phyloP scores from a whole-genome alignment of 2,329 filamentous ascomycete genomes.

The Aspergillus glaucus region DNA sequence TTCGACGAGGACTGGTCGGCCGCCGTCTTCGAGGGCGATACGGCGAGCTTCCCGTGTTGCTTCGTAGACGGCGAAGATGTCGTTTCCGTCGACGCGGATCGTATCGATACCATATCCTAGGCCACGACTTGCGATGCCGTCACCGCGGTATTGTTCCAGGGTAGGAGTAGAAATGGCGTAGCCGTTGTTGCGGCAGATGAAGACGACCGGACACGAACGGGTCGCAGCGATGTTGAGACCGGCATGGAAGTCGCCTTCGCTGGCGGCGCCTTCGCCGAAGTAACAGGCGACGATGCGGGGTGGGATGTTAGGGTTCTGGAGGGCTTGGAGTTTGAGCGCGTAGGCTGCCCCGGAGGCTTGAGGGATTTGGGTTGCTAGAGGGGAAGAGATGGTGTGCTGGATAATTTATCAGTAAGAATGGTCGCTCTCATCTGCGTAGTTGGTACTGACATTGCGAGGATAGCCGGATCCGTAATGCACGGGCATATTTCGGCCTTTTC shows the following conservation, averaged over 20 bases:
- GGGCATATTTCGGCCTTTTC: slow-evolving; percentile 89
- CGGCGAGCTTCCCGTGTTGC: slow-evolving; percentile 70
- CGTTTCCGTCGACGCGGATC: slow-evolving; percentile 87
- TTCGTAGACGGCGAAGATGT: slow-evolving; percentile 81
- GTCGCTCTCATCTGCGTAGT: not conserved
- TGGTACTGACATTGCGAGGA: slow-evolving; percentile 65
- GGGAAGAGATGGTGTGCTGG: slow-evolving; percentile 77
- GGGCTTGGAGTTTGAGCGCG: slow-evolving; percentile 72
- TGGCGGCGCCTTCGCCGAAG: slow-evolving; percentile 86
- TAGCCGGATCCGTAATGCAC: slow-evolving; percentile 87
- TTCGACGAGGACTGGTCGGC: slow-evolving; percentile 79
- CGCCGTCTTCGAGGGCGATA: slow-evolving; percentile 73
- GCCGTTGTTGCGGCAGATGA: slow-evolving; percentile 89
- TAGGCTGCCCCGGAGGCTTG: slow-evolving; percentile 85
- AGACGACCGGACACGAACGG: slow-evolving; percentile 76
- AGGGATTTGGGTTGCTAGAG: slow-evolving; percentile 81
- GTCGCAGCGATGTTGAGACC: slow-evolving; percentile 88
- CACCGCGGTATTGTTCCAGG: slow-evolving; percentile 82
- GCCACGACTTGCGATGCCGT: slow-evolving; percentile 81
- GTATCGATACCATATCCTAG: slow-evolving; percentile 93
- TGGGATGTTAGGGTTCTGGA: slow-evolving; percentile 62
- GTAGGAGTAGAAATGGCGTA: slow-evolving; percentile 88
- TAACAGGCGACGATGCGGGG: slow-evolving; percentile 71
- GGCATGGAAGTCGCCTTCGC: slow-evolving; percentile 86
- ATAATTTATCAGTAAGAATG: slow-evolving; percentile 25